Percentiles rank a stretch among this genome's conserved stretches.
Conservation (phyloP, 345 rosid genomes). For the Eucalyptus albens region DNA sequence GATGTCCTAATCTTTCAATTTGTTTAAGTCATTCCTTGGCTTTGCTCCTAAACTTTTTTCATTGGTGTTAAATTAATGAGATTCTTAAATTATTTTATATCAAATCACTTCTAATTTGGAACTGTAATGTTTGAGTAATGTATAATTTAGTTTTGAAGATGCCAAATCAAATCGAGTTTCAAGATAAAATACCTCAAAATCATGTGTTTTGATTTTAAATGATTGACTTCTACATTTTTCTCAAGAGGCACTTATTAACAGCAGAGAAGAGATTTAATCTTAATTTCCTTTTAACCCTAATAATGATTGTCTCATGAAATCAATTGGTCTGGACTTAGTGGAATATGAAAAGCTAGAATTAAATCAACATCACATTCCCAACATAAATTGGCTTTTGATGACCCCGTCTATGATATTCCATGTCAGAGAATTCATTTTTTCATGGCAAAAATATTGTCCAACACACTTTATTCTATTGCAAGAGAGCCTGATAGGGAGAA, state of each 20-base stretch:
- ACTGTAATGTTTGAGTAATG: not conserved
- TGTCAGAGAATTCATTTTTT: fast-evolving
- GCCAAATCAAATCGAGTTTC: fast-evolving
- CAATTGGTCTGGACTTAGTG: not conserved
- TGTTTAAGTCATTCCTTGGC: not conserved
- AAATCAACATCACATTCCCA: not conserved
- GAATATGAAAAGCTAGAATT: not conserved
- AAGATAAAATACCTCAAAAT: too few relatives aligned
- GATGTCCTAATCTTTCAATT: too few relatives aligned
- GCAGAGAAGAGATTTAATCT: fast-evolving
- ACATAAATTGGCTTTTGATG: not conserved
- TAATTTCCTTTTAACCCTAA: fast-evolving
- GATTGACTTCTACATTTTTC: not conserved
- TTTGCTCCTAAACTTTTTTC: too few relatives aligned
- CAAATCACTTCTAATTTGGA: fast-evolving
- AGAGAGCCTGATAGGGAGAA: not conserved
- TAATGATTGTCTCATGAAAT: fast-evolving
- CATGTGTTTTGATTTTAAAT: not conserved
- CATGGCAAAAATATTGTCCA: not conserved
- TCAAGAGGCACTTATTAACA: not conserved
- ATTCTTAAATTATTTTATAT: too few relatives aligned
- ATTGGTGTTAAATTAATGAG: too few relatives aligned
- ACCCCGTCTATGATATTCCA: not conserved
- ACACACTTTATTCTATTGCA: not conserved
- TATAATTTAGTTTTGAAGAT: too few relatives aligned